phyloP scores from a whole-genome alignment of 192 early-diverging fungal genomes.

The Diversispora epigaea region DNA sequence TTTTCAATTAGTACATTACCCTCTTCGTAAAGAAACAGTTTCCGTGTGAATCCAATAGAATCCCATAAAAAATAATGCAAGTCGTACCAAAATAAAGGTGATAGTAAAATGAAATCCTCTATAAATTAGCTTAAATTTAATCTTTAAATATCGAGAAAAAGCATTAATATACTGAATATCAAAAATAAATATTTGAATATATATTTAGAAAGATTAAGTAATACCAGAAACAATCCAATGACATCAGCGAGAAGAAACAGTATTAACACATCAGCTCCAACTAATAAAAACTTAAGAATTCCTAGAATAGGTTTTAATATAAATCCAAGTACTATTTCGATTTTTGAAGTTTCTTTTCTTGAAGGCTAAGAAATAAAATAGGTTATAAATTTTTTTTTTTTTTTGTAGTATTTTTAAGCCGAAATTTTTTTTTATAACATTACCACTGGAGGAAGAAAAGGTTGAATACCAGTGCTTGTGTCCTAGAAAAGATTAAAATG shows the following conservation, averaged over 20 bases:
- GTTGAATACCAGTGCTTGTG: constrained; percentile 85
- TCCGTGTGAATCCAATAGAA: constrained; percentile 72
- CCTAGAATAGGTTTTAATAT: constrained; percentile 50
- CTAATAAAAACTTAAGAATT: constrained; percentile 42
- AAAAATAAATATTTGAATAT: not conserved
- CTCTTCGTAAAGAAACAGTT: constrained; percentile 58
- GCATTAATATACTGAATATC: not conserved
- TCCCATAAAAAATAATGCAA: constrained; percentile 67
- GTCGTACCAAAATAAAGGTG: constrained; percentile 46
- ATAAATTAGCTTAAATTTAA: constrained; percentile 38
- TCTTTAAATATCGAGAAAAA: constrained; percentile 21
- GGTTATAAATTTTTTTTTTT: not conserved
- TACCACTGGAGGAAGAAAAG: constrained; percentile 76
- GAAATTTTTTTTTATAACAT: constrained; percentile 29
- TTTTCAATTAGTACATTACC: constrained; percentile 46
- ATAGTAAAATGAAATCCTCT: constrained; percentile 41
- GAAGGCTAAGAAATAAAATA: constrained; percentile 43
- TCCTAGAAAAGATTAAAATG: constrained; percentile 44
- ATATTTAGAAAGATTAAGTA: not conserved
- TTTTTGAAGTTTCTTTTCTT: constrained; percentile 40
- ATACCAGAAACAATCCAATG: constrained; percentile 48
- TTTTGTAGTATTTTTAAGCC: not conserved
- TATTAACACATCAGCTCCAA: constrained; percentile 37
- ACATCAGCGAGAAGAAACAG: constrained; percentile 50
- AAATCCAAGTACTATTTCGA: constrained; percentile 38